Evolutionary conservation across 768 basidiomycete species (phyloP), one percentile per base, ranked within the genome.

Genomic region (Phaeotremella skinneri): DNA sequence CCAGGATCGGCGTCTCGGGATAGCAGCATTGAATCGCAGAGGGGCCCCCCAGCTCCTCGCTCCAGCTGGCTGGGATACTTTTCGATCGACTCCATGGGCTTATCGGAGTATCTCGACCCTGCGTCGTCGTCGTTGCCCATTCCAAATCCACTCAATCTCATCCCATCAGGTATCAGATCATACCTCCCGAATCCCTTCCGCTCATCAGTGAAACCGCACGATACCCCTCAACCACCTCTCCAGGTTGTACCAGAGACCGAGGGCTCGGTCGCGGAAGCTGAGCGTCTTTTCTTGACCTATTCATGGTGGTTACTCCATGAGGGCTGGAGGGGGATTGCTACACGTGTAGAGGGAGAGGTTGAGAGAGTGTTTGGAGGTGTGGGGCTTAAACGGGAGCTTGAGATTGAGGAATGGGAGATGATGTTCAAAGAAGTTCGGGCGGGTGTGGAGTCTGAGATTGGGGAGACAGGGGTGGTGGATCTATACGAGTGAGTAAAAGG

Each of bases 271-370:
- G 62, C 86, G 32, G 87, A 87, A 54, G 84, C 85, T 4, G 91
- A 93, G 75, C 80, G 84, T 59, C 84, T 85, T 70, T 97, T 85
- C 71, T 79, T 96, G 50, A 90, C 88, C 0, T 82, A 93, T 66
- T 89, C 86, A 37, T 97, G 91, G 91, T 94, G 91, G 91, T 80
- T 94, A 9, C 69, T 94, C 55, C 86, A 96, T 70, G 87, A 91
- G 2, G 91, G 93, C 0, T 94, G 92, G 91, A 88, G 87, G 65
- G 86, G 87, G 58, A 82, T 97, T 0, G 85, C 83, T 0, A 84
- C 85, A 63, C 80, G 89, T 37, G 88, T 92, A 0, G 78, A 85
- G 64, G 78, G 82, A 31, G 87, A 83, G 0, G 90, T 92, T 0
- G 86, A 90, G 67, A 86, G 87, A 58, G 89, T 89, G 0, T 89